These are phyloP conservation scores for Aechmea fasciata DNA, from an alignment of 176 grass and related monocot species.

Conservation along the genomic window DNA sequence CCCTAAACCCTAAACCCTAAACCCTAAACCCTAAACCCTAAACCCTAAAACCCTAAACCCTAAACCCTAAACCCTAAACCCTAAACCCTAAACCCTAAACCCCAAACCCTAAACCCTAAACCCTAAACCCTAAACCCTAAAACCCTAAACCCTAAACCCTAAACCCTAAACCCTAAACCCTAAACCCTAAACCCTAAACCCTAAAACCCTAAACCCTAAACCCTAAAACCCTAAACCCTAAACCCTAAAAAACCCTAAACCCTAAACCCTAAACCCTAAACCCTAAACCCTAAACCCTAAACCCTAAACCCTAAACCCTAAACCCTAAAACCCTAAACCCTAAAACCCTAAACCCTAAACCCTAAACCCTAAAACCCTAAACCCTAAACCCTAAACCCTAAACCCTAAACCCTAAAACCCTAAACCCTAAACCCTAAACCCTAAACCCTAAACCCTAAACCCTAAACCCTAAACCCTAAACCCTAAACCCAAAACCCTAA, in stretches of 20 bases:
- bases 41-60: constrained; percentile 10
- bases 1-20: constrained; percentile 8
- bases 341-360: constrained; percentile 10
- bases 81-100: constrained; percentile 18
- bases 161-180: constrained; percentile 24
- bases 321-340: constrained; percentile 16
- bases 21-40: constrained; percentile 14
- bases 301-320: constrained; percentile 20
- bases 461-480: constrained; percentile 7
- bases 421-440: constrained; percentile 17
- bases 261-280: constrained; percentile 18
- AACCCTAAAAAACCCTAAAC: too few species aligned
- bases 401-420: constrained; percentile 23
- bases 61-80: constrained; percentile 18
- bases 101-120: constrained; percentile 26
- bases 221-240: constrained; percentile 17
- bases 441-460: constrained; percentile 10
- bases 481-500: constrained; percentile 16
- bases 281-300: constrained; percentile 21
- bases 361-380: constrained; percentile 19
- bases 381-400: constrained; percentile 2
- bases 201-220: constrained; percentile 8
- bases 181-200: constrained; percentile 22
- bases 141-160: constrained; percentile 32
- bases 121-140: constrained; percentile 31